These are phyloP conservation scores for Pythium angustatum DNA, from an alignment of 352 stramenopile genomes.

Conservation along the genomic window DNA sequence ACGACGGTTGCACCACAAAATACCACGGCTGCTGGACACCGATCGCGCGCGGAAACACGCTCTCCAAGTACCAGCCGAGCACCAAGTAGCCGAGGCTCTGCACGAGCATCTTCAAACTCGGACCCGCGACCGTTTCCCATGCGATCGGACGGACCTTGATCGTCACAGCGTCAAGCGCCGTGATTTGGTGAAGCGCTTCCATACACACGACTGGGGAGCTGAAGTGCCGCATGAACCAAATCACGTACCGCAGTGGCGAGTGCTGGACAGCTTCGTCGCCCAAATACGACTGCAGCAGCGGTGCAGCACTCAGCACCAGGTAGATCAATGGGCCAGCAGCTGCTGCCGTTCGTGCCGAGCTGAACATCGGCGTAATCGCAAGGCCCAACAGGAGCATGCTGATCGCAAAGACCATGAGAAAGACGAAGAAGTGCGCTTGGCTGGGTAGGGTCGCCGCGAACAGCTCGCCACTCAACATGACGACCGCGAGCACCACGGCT, in stretches of 20 bases:
- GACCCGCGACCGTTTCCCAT: conserved; percentile 46
- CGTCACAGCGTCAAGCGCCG: conserved; percentile 51
- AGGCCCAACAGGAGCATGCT: conserved; percentile 74
- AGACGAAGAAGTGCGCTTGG: conserved; percentile 52
- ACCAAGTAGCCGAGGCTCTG: conserved; percentile 89
- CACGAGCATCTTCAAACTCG: conserved; percentile 65
- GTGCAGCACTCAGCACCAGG: conserved; percentile 51
- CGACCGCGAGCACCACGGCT: conserved; percentile 51
- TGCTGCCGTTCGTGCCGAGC: conserved; percentile 65
- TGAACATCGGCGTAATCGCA: conserved; percentile 76
- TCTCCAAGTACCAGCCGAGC: conserved; percentile 93
- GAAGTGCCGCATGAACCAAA: conserved; percentile 48
- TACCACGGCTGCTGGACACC: conserved; percentile 92
- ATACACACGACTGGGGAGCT: conserved; percentile 80
- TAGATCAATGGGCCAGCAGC: conserved; percentile 67
- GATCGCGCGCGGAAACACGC: conserved; percentile 91
- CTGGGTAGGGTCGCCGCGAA: conserved; percentile 50
- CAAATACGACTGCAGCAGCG: conserved; percentile 53
- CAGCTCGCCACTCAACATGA: conserved; percentile 61
- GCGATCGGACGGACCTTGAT: conserved; percentile 39
- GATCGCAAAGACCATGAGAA: conserved; percentile 57
- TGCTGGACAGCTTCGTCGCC: conserved; percentile 49
- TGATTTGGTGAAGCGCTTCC: conserved; percentile 48
- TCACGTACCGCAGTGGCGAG: conserved; percentile 34
- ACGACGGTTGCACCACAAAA: conserved; percentile 88